Conservation (phyloP, 2,329 filamentous ascomycete genomes). For the Alternaria dauci region DNA sequence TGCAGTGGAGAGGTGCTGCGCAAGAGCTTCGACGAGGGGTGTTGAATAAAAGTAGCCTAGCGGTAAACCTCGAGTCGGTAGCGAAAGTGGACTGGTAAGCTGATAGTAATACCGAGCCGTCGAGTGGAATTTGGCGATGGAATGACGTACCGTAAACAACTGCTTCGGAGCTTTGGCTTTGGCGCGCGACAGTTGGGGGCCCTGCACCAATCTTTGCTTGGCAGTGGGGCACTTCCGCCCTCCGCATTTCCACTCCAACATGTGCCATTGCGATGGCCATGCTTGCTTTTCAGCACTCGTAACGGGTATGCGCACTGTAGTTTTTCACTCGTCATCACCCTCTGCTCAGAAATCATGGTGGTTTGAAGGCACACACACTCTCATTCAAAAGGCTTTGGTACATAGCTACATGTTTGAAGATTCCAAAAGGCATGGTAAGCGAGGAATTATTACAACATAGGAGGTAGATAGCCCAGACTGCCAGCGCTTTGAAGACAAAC, state of each 20-base stretch:
- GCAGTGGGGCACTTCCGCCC: constrained; percentile 19
- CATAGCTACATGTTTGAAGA: constrained; percentile 7
- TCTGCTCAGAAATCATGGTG: background rate
- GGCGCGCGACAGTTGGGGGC: constrained; percentile 4
- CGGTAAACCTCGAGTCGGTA: background rate
- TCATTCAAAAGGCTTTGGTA: constrained; percentile 6
- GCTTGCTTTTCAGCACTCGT: constrained; percentile 7
- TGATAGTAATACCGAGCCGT: constrained; percentile 2
- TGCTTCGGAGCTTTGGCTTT: constrained; percentile 15
- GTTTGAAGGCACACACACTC: background rate
- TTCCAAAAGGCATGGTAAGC: constrained; percentile 10
- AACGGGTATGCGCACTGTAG: background rate
- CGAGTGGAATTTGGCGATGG: background rate
- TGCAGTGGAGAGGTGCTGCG: background rate
- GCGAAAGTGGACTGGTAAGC: background rate
- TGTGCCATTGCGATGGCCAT: constrained; percentile 8
- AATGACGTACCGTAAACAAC: constrained; percentile 29
- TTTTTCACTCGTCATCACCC: background rate
- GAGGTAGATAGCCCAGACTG: constrained; percentile 6
- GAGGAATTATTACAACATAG: constrained; percentile 12
- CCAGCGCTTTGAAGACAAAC: constrained; percentile 2
- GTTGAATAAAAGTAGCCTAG: background rate
- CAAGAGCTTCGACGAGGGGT: background rate
- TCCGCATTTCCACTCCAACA: constrained; percentile 6
- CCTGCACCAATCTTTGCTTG: constrained; percentile 14